Evolutionary conservation across 2,329 filamentous ascomycete genomes (phyloP), one percentile per base, ranked within the genome.

Genomic region (Lecanicillium sp.): DNA sequence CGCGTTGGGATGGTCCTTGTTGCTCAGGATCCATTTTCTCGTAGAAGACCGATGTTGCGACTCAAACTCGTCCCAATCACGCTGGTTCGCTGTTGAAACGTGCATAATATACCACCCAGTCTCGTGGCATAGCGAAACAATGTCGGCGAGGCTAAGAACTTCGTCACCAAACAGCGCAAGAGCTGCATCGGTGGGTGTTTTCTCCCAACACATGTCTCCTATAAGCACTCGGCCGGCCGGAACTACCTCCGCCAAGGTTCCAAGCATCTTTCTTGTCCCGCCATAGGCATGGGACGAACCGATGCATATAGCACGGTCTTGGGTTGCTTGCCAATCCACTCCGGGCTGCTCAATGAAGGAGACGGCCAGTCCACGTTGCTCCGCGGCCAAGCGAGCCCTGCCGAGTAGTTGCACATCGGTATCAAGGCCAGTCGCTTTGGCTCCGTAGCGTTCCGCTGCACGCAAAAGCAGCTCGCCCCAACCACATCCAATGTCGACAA

Each of bases 381-480:
- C 6, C 17, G 39, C 38, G 13, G 17, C 16, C 3, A 9, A n/a
- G 4, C 25, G 28, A 14, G 14, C 43, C 15, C 45, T 41, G 20
- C 20, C 33, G 13, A 47, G 22, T 12, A 38, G 30, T 2, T 17
- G 14, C 2, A n/a, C 22, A 18, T 45, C 45, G 9, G 30, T 43
- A 34, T 47, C 45, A 12, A 47, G n/a, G 33, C 45, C 45, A 3
- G 16, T 39, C 15, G 37, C 37, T 12, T 12, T 16, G 5, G 33
- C 18, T 9, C 27, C 29, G 14, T 25, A 29, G 5, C 11, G 13
- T 11, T 27, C 14, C 3, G 37, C 14, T 9, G 43, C 43, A 11
- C 34, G 43, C 14, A 47, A 29, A 14, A 47, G 41, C 4, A 47
- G 38, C 32, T 43, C 45, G n/a, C 45, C 45, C 45, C 45, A 45